Percentiles rank a stretch among this genome's conserved stretches.
These are phyloP conservation scores for Candida tallmaniae DNA, from an alignment of 805 yeast species.

Conservation along the genomic window DNA sequence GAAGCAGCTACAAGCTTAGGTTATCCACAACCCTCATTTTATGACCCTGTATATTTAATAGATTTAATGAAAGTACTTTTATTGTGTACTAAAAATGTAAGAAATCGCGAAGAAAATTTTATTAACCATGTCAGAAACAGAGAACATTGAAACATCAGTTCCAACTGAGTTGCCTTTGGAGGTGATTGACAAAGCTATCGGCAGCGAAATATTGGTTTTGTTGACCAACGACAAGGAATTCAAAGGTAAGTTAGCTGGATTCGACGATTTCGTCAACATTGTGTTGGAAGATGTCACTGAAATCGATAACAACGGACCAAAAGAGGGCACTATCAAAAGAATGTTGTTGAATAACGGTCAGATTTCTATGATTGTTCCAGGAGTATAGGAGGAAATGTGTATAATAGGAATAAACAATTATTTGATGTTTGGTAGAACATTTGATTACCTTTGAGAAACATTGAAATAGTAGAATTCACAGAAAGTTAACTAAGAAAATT, in stretches of 20 bases:
- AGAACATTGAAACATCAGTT: conserved; percentile 6
- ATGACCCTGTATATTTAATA: no score
- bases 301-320: conserved; percentile 38
- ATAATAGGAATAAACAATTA: no score
- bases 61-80: no score
- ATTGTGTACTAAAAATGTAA: no score
- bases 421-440: no score
- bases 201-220: conserved; percentile 71
- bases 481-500: no score
- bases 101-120: no score
- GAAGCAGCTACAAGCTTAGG: conserved; percentile 5
- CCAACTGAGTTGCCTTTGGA: conserved; percentile 63
- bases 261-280: conserved; percentile 92
- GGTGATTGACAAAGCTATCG: conserved; percentile 82
- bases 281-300: conserved; percentile 82
- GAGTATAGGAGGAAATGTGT: not conserved
- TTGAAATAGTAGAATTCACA: no score
- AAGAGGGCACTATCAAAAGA: conserved; percentile 45
- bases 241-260: conserved; percentile 84
- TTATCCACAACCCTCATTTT: no score
- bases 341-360: conserved; percentile 71
- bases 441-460: no score
- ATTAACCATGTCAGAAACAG: not conserved
- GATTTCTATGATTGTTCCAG: conserved; percentile 55
- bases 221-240: conserved; percentile 66